A percentile compares a stretch with the other conserved stretches of the same genome.
Conservation (phyloP, 352 stramenopile genomes). For the Saprolegnia diclina region DNA sequence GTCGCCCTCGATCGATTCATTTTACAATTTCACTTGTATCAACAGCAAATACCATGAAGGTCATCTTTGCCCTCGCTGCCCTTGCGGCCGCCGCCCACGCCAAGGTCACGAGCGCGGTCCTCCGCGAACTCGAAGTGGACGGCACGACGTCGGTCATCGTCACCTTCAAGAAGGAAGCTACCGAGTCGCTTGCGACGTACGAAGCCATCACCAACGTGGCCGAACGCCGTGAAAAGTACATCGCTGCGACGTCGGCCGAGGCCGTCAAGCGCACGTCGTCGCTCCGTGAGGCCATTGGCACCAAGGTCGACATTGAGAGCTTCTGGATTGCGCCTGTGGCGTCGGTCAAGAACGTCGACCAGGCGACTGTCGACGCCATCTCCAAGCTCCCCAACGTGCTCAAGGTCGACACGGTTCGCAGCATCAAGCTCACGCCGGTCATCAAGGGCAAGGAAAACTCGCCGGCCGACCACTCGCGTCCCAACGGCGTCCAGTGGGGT, state of each 20-base stretch:
- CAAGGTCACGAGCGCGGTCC: slow-evolving; percentile 1
- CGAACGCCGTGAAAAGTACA: not conserved
- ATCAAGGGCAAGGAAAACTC: not conserved
- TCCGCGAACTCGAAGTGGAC: not conserved
- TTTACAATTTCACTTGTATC: slow-evolving; percentile 20
- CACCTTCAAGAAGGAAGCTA: not conserved
- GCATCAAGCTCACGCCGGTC: not conserved
- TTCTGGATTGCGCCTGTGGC: not conserved
- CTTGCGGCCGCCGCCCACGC: not conserved
- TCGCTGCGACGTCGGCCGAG: not conserved
- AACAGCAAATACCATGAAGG: not conserved
- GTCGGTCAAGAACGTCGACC: not conserved
- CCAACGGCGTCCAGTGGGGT: slow-evolving; percentile 19
- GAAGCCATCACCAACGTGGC: not conserved
- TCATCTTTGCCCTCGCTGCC: not conserved
- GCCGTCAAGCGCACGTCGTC: not conserved
- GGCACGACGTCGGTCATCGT: not conserved
- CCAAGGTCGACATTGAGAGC: not conserved
- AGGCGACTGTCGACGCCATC: not conserved
- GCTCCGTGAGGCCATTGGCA: not conserved
- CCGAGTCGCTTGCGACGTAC: not conserved
- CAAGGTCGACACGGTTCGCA: not conserved
- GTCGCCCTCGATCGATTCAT: not conserved
- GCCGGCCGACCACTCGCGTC: not conserved
- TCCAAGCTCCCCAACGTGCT: not conserved